Evolutionary conservation across 1,284 basidiomycete genomes (phyloP), one percentile per base, ranked within the genome.

Genomic region (Ustilago shanxiensis): DNA sequence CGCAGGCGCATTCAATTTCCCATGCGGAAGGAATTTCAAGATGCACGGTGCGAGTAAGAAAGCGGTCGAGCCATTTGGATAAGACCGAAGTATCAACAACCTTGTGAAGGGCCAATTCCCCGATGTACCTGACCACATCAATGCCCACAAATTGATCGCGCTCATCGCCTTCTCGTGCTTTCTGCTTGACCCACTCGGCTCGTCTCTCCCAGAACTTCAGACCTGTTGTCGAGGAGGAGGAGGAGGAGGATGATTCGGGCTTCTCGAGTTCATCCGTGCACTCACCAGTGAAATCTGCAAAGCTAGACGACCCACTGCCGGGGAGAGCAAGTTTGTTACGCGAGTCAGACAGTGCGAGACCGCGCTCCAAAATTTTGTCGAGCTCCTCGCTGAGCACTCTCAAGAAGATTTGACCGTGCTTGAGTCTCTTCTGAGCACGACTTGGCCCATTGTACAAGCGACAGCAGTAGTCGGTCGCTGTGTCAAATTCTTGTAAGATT

Each of bases 1-100:
- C 79, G 55, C 80, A 83, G 9, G 69, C 80, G 50, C 79, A 75
- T 33, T 81, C 81, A 33, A 83, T 72, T 60, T 83, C 81, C 66
- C 71, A 83, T 0, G 49, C 35, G 3, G 81, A 83, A n/a, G 81
- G 81, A 7, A 83, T 66, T 29, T 64, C 79, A 10, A 64, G 69
- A 57, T 66, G 65, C 22, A 75, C 76, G 1, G 81, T 83, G 44
- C 77, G 64, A 20, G 65, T 50, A n/a, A 83, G 68, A 20, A 82
- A 73, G 29, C 81, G 78, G n/a, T 77, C 61, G 18, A 83, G 60
- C 81, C 81, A 83, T 6, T 51, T 52, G 0, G 33, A n/a, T 4
- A 76, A 28, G 16, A 66, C 49, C 3, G 18, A 10, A 1, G 50
- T 22, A n/a, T 20, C 35, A 35, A 65, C n/a, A 29, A 72, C 56